These are phyloP conservation scores for Trichothecium sympodiale DNA, from an alignment of 2,329 filamentous ascomycete species.

Conservation along the genomic window DNA sequence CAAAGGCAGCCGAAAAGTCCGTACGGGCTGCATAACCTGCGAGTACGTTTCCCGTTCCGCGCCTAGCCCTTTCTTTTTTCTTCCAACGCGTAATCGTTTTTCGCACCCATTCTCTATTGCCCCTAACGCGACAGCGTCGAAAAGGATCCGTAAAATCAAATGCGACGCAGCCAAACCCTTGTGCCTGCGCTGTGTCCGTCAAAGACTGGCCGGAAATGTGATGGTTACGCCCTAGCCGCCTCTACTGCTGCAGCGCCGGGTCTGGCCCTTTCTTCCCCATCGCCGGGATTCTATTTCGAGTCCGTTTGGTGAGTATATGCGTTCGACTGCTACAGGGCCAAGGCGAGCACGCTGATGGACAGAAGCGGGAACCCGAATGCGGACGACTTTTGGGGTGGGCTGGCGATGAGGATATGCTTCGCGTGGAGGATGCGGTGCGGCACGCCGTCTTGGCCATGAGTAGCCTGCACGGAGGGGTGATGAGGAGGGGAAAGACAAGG, in stretches of 20 bases:
- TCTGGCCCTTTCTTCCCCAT: conserved; percentile 9
- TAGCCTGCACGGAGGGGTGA: conserved; percentile 28
- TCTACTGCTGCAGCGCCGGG: not conserved
- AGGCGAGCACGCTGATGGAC: conserved; percentile 27
- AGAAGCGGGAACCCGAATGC: conserved; percentile 24
- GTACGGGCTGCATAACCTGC: conserved; percentile 43
- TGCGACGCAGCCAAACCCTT: conserved; percentile 43
- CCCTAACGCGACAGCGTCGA: too few species aligned
- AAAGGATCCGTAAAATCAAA: conserved; percentile 43
- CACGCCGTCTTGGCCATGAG: conserved; percentile 40
- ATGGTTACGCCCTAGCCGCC: conserved; percentile 32
- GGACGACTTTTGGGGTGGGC: conserved; percentile 28
- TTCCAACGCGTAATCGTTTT: not conserved
- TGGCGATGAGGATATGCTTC: conserved; percentile 33
- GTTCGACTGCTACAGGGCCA: conserved; percentile 22
- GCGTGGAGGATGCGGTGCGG: conserved; percentile 32
- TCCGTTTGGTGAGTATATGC: conserved; percentile 13
- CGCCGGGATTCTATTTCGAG: conserved; percentile 10
- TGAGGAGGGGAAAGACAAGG: conserved; percentile 10
- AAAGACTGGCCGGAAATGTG: conserved; percentile 45
- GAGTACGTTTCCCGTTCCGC: conserved; percentile 41
- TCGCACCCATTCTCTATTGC: not conserved
- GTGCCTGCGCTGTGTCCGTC: conserved; percentile 40
- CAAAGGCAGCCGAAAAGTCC: conserved; percentile 33
- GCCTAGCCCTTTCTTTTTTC: too few species aligned